Evolutionary conservation across 192 early-diverging fungal genomes (phyloP), one percentile per base, ranked within the genome.

Genomic region (Umbelopsis isabellina): DNA sequence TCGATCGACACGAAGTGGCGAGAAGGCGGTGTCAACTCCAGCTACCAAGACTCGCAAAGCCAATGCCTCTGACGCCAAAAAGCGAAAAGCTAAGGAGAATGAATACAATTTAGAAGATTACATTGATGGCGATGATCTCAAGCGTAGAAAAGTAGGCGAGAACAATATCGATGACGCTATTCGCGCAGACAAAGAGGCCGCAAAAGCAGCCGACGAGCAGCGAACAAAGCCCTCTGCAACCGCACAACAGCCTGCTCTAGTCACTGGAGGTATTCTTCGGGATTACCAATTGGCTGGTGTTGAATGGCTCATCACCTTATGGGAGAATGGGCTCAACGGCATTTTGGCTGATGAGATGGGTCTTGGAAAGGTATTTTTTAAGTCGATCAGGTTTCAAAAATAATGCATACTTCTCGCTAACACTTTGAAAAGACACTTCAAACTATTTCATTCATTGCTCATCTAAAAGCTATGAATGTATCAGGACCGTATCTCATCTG

Each of bases 281-380:
- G 94, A 97, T 47, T 98, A 98, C 80, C 97, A 99, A 79, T 75
- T 97, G 49, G 92, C 91, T 2, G 97, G 97, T 58, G 88, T 97
- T 70, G 95, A 97, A 75, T 99, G 97, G 97, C 79, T 99, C 70
- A 91, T 94, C 51, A 92, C 88, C 73, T 82, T 99, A 6, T 99
- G 94, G 82, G 95, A 97, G 65, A 97, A 97, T 77, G 96, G 97
- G 15, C 77, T 98, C 20, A 98, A 97, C 67, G 97, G 97, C 21
- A 98, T 98, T 72, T 75, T 98, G 46, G 96, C 94, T 9, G 97
- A 98, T 79, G 94, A 97, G 67, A 96, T 97, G 96, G 96, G 94
- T 48, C 81, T 95, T 18, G 94, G 94, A 66, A 94, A 96, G 76
- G 87, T 87, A 66, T 69, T 35, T 16, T 2, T 22, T 48, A 27